Percentiles rank a stretch among this genome's conserved stretches.
Evolutionary conservation across 1,284 basidiomycete species (phyloP).

Genomic region (Ceratobasidium sp.): DNA sequence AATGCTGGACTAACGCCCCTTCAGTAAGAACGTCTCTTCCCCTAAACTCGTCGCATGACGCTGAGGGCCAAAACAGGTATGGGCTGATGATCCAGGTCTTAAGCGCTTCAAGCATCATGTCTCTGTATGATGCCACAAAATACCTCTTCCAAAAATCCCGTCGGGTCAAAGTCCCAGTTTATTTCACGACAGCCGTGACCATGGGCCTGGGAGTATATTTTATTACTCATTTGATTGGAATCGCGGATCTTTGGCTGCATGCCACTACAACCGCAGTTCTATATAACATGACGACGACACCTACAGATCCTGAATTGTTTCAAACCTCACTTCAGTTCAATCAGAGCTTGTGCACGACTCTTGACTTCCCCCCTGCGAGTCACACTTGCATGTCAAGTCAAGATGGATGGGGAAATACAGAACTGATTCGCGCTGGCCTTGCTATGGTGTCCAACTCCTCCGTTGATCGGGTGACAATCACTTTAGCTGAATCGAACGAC

Average conservation of each 20-base stretch:
- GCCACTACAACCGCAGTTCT: not conserved
- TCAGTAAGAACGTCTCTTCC: not conserved
- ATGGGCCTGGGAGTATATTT: not conserved
- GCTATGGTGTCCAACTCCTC: not conserved
- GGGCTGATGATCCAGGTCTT: not conserved
- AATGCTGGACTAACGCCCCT: constrained; percentile 2
- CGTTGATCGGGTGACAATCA: not conserved
- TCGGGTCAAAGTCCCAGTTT: not conserved
- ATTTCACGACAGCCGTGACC: not conserved
- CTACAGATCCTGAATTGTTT: not conserved
- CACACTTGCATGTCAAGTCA: not conserved
- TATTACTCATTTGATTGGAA: not conserved
- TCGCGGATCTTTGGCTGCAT: constrained; percentile 12
- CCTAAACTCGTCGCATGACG: not conserved
- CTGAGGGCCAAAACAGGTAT: not conserved
- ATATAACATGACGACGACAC: not conserved
- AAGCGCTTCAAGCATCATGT: not conserved
- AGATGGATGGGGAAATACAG: not conserved
- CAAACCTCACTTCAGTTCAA: not conserved
- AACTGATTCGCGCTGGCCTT: not conserved
- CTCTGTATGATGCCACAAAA: not conserved
- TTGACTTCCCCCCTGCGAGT: not conserved
- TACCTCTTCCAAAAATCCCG: not conserved
- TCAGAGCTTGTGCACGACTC: not conserved
- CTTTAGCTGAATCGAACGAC: not conserved